Evolutionary conservation across 805 yeast genomes (phyloP).

Genomic region (Suhomyces emberorum): DNA sequence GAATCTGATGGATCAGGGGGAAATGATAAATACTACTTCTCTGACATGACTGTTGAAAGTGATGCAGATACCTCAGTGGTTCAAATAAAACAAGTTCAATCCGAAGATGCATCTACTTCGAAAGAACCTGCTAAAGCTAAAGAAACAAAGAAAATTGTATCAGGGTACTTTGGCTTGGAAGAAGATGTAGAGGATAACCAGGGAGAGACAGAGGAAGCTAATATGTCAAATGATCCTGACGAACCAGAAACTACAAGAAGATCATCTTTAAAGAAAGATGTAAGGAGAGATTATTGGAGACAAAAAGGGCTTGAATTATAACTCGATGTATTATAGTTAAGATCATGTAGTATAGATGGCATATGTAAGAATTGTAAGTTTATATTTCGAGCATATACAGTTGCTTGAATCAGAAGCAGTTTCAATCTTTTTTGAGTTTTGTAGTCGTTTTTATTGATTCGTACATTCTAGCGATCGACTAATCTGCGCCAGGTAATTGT

Average conservation of each 20-base stretch:
- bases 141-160: slow-evolving; percentile 12
- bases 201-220: neutral
- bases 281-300: slow-evolving; percentile 38
- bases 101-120: slow-evolving; percentile 10
- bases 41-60: slow-evolving; percentile 41
- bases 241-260: neutral
- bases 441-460: too few relatives aligned
- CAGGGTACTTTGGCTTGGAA: slow-evolving; percentile 9
- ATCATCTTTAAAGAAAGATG: slow-evolving; percentile 28
- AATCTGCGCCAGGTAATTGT: too few relatives aligned
- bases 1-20: slow-evolving; percentile 36
- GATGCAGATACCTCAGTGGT: slow-evolving; percentile 28
- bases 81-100: neutral
- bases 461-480: too few relatives aligned
- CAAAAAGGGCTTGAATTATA: slow-evolving; percentile 38
- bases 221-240: slow-evolving; percentile 2
- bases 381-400: too few relatives aligned
- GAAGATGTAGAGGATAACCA: slow-evolving; percentile 6
- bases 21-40: slow-evolving; percentile 40
- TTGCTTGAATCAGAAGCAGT: too few relatives aligned
- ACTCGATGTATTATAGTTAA: neutral
- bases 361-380: too few relatives aligned
- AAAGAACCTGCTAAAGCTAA: slow-evolving; percentile 6
- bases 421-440: too few relatives aligned
- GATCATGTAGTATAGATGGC: neutral